Conservation (phyloP, 1,139 yeast genomes). For the Suhomyces chickasaworum region DNA sequence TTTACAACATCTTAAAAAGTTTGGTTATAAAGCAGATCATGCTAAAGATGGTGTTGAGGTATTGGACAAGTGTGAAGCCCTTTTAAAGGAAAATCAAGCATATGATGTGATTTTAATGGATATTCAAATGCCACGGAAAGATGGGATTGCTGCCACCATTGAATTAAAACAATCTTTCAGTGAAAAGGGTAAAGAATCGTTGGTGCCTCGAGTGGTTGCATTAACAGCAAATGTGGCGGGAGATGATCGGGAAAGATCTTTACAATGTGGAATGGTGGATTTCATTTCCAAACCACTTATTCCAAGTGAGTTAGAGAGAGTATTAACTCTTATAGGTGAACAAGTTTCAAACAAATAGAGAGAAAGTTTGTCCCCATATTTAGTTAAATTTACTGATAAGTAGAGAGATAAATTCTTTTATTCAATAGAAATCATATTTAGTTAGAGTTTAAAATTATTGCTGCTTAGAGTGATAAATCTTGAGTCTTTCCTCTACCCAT, state of each 20-base stretch:
- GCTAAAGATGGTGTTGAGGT: constrained; percentile 59
- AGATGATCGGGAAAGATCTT: constrained; percentile 52
- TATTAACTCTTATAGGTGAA: constrained; percentile 22
- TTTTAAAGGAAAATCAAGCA: constrained; percentile 32
- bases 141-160: constrained; percentile 51
- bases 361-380: no score
- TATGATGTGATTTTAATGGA: constrained; percentile 58
- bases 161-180: constrained; percentile 31
- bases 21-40: constrained; percentile 57
- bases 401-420: not conserved
- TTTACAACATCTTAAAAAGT: constrained; percentile 49
- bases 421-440: not conserved
- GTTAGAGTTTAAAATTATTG: not conserved
- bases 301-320: constrained; percentile 46
- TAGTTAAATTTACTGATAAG: no score
- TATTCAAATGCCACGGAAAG: constrained; percentile 58
- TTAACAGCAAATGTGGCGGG: constrained; percentile 61
- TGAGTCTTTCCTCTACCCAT: constrained; percentile 35
- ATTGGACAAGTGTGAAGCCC: constrained; percentile 37
- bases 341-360: constrained; percentile 1
- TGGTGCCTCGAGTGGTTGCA: constrained; percentile 50
- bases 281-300: constrained; percentile 58
- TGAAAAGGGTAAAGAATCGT: constrained; percentile 26
- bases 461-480: constrained; percentile 20
- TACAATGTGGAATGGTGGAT: constrained; percentile 57